Evolutionary conservation across 257 asterid species (phyloP), one percentile per base, ranked within the genome.

Genomic region (Capsicum rhomboideum): DNA sequence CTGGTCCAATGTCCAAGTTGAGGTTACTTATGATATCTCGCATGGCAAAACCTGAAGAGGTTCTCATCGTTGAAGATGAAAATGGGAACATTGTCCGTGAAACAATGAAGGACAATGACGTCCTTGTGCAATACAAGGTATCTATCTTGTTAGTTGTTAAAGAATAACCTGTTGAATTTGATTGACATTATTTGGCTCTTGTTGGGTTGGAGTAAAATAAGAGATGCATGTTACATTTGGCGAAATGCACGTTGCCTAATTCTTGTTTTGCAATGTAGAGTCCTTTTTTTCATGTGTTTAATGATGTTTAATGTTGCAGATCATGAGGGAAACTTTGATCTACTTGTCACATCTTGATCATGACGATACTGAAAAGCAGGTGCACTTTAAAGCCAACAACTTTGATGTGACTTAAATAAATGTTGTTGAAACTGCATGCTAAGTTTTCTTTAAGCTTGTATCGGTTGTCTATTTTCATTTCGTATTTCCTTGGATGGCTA

Each of bases 31-130:
- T 94, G 98, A 97, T 97, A 85, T 97, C 97, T 64, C 98, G 99
- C 85, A 97, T 97, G 99, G 99, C 99, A 12, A 97, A 97, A 90
- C 99, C 99, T 34, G 99, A 97, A 92, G 99, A 97, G 87, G 99
- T 97, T 87, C 92, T 97, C 71, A 92, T 97, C 81, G 98, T 97
- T 78, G 99, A 96, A 86, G 99, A 96, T 86, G 98, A 96, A 87
- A 96, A 96, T 92, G 99, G 99, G 83, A 96, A 96, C 89, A 96
- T 96, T 82, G 99, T 96, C 84, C 98, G 99, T 85, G 99, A 96
- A 88, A 96, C 99, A 14, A 87, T 96, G 99, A 97, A 95, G 89
- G 99, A 97, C 85, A 97, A 97, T 86, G 99, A 97, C 85, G 97
- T 97, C 86, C 97, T 97, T 78, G 95, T 95, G 85, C 99, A 97